Evolutionary conservation across 495 filamentous ascomycete genomes (phyloP).

Genomic region (Neurospora sp.): DNA sequence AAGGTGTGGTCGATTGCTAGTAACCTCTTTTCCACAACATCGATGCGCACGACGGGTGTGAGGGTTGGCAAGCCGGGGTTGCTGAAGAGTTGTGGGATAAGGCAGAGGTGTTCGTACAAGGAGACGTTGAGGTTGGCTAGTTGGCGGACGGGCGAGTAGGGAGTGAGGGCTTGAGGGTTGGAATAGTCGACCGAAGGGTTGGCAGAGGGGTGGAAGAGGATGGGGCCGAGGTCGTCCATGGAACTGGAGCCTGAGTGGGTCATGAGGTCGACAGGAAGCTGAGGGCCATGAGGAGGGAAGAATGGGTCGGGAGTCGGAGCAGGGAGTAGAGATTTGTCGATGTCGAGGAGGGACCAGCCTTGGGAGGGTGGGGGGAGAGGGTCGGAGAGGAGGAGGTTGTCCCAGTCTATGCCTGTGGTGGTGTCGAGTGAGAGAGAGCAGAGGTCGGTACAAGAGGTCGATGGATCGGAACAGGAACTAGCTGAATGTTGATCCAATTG

Average conservation of each 20-base stretch:
- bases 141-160: not conserved
- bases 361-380: not conserved
- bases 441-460: not conserved
- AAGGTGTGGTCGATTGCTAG: slow-evolving; percentile 6
- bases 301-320: not conserved
- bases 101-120: slow-evolving; percentile 3
- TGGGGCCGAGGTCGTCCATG: not conserved
- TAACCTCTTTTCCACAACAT: not conserved
- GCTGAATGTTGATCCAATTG: not conserved
- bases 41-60: not conserved
- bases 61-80: not conserved
- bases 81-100: not conserved
- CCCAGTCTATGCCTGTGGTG: not conserved
- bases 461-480: not conserved
- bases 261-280: not conserved
- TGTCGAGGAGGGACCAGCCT: not conserved
- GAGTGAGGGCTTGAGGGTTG: not conserved
- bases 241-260: not conserved
- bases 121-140: slow-evolving; percentile 5
- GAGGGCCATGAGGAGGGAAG: not conserved
- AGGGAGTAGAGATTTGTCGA: not conserved
- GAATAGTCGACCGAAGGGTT: not conserved
- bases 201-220: not conserved
- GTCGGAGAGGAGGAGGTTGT: not conserved
- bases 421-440: not conserved